Conservation (phyloP, 108 stramenopile genomes). For the Tribonema minus region DNA sequence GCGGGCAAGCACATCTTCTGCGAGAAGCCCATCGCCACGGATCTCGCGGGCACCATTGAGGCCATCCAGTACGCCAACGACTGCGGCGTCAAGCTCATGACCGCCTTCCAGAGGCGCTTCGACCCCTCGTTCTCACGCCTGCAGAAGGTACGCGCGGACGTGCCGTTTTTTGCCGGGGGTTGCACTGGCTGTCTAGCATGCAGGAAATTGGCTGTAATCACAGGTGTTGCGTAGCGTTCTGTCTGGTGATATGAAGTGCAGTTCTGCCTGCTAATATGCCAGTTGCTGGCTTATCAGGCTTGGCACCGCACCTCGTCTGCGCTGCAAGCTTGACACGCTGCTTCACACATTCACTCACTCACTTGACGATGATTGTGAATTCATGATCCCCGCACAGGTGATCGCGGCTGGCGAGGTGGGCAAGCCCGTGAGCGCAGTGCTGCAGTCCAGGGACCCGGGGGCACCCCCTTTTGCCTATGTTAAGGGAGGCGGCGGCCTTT, state of each 20-base stretch:
- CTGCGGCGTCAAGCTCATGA: slow-evolving; percentile 49
- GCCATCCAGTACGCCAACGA: slow-evolving; percentile 41
- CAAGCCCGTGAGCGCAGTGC: slow-evolving; percentile 25
- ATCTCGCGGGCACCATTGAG: slow-evolving; percentile 42
- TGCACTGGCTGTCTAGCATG: too few species aligned
- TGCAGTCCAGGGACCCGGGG: slow-evolving; percentile 34
- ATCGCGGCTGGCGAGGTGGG: slow-evolving; percentile 44
- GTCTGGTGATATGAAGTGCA: too few species aligned
- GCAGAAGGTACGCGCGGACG: slow-evolving; percentile 15
- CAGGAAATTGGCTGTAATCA: too few species aligned
- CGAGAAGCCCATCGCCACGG: slow-evolving; percentile 51
- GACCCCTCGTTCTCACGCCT: slow-evolving; percentile 48
- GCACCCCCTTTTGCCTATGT: slow-evolving; percentile 38
- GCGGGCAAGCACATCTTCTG: slow-evolving; percentile 54
- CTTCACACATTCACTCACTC: too few species aligned
- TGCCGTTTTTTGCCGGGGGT: too few species aligned
- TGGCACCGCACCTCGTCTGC: too few species aligned
- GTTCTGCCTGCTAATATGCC: too few species aligned
- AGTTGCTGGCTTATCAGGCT: too few species aligned
- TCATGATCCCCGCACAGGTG: too few species aligned
- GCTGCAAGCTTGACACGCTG: too few species aligned
- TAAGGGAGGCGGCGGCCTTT: slow-evolving; percentile 44
- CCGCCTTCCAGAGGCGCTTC: slow-evolving; percentile 48
- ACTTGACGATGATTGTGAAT: too few species aligned
- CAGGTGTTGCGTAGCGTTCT: too few species aligned